Base-by-base conservation (phyloP, 495 filamentous ascomycete species). In the Haplographium delicatum region DNA sequence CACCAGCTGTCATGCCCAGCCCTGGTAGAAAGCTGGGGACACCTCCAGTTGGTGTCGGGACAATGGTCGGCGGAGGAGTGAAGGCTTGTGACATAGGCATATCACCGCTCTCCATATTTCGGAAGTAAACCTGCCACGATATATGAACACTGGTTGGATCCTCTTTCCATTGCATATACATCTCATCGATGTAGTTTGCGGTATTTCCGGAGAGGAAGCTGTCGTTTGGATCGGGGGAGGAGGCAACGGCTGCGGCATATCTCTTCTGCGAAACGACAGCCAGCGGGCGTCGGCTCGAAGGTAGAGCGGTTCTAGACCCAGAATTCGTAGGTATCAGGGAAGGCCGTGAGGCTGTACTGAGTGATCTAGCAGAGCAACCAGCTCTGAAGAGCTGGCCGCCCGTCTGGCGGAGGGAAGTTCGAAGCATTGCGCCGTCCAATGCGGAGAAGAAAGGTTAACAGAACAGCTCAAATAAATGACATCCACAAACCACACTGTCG, bases 121-220 rank as follows among this genome's bases (percentile, higher is more conserved):
- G 84, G 79, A 98, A 98, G 81, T 98, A 98, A 57, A 91, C 85
- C 73, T 96, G 93, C 93, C 93, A 98, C 65, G 93, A 98, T 61
- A 96, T 76, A 71, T 98, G 93, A 37, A 98, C 93, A 68, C 87
- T 94, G 57, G 81, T 78, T 16, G 94, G 89, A 61, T 98, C 89
- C 53, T 85, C 76, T 73, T 91, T 95, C 93, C 93, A 98, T 59
- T 87, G 80, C 69, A 98, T 69, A 70, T 98, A 98, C 93, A 98
- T 98, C 78, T 95, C 93, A 69, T 98, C 93, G 67, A 98, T 85
- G 70, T 98, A 98, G 73, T 96, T 96, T 67, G 93, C 93, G 50
- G 91, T 86, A 73, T 85, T 96, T 34, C 93, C 93, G 51, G 86
- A 83, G 43, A 97, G 79, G 77, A 96, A 98, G 69, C 83, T 93